Conservation (phyloP, 2,329 filamentous ascomycete genomes). For the Verticillium zaregamsianum region DNA sequence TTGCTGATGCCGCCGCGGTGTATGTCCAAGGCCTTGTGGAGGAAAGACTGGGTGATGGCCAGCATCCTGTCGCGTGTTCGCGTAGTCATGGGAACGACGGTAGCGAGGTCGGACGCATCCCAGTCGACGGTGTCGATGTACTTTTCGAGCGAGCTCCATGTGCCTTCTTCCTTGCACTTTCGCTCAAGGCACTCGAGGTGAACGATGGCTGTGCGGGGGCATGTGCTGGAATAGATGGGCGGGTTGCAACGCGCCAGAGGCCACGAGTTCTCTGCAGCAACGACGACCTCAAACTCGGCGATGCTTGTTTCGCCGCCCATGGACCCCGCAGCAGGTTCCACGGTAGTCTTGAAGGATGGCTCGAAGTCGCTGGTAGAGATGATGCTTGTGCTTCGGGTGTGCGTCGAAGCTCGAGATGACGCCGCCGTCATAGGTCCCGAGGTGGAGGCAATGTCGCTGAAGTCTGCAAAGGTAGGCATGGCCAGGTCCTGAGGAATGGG, state of each 20-base stretch:
- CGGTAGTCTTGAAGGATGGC: constrained; percentile 22
- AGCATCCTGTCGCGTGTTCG: constrained; percentile 63
- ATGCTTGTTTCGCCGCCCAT: constrained; percentile 25
- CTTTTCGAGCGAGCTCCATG: constrained; percentile 40
- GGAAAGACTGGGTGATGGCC: constrained; percentile 66
- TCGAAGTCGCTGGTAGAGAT: constrained; percentile 36
- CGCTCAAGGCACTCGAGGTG: constrained; percentile 48
- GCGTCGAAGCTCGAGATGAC: constrained; percentile 38
- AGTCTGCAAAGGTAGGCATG: constrained; percentile 31
- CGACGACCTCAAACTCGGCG: constrained; percentile 41
- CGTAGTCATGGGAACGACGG: constrained; percentile 39
- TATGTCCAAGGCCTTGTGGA: constrained; percentile 67
- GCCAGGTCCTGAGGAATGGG: constrained; percentile 29
- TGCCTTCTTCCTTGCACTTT: constrained; percentile 42
- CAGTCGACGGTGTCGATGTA: constrained; percentile 32
- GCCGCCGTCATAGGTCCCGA: constrained; percentile 36
- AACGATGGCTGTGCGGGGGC: constrained; percentile 45
- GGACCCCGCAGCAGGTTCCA: constrained; percentile 14
- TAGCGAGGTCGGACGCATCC: constrained; percentile 30
- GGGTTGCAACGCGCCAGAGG: constrained; percentile 47
- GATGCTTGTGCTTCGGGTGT: constrained; percentile 44
- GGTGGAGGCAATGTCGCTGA: constrained; percentile 35
- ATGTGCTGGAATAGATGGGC: constrained; percentile 28
- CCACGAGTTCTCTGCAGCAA: constrained; percentile 46
- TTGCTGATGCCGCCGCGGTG: constrained; percentile 46